Base-by-base conservation (phyloP, 1,284 basidiomycete genomes). In the Exobasidium cylindrosporum region DNA sequence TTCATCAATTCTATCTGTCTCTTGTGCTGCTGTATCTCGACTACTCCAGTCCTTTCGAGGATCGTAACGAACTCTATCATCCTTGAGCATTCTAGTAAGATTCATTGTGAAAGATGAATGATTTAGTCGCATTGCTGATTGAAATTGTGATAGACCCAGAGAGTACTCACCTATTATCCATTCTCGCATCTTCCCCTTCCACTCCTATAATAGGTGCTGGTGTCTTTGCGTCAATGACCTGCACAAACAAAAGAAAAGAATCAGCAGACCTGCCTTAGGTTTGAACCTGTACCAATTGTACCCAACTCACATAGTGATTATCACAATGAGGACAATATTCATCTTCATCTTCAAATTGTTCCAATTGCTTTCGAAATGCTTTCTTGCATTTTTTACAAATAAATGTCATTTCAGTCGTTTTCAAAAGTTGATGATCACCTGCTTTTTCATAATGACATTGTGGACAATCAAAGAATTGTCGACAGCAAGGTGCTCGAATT, bases 291-390 rank as follows among this genome's bases (percentile, higher is more conserved):
- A 31, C 13, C 29, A n/a, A n/a, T n/a, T n/a, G n/a, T n/a, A n/a
- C 21, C 5, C 2, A 3, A 84, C 89, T 74, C 80, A 95, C 94
- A 81, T 93, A 97, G 79, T 94, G 92, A 79, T 98, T 97, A 81
- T 96, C 93, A 79, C 95, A 97, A 81, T 97, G 89, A 0, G 96
- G 95, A 79, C 96, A 98, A 81, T 88, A 97, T 82, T 98, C 95
- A 79, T 98, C 95, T 68, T 90, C 90, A 79, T 96, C 92, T 76
- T 98, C 96, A 77, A 92, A 97, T 29, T 81, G 82, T 0, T 84
- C 71, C 88, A 97, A 92, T 80, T 97, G 92, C 82, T 98, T 97
- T 65, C 95, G 83, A 81, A 98, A 97, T 1, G 92, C 93, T 82
- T 94, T 94, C 80, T 90, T 90, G 84, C 96, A 98, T 82, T 97